A percentile compares a stretch with the other conserved stretches of the same genome.
These are phyloP conservation scores for Yamadazyma mexicana DNA, from an alignment of 1,139 yeast species.

Conservation along the genomic window DNA sequence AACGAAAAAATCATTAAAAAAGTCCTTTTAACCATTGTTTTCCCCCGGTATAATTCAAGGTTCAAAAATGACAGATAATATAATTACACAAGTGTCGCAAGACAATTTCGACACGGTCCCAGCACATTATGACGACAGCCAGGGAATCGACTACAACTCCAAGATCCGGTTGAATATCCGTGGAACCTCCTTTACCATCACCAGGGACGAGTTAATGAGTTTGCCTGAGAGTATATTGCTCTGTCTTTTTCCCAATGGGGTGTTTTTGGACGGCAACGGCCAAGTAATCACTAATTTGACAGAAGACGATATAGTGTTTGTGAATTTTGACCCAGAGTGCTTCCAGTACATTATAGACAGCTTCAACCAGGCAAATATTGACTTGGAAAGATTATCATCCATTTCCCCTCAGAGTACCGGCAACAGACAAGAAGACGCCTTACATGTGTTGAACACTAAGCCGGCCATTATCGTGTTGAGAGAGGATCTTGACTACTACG, in stretches of 20 bases:
- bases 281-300: conserved; percentile 75
- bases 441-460: conserved; percentile 64
- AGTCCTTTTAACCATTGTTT: too few relatives aligned
- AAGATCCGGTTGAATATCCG: conserved; percentile 67
- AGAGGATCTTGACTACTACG: conserved; percentile 92
- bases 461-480: conserved; percentile 92
- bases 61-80: conserved; percentile 39
- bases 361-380: conserved; percentile 51
- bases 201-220: conserved; percentile 86
- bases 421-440: conserved; percentile 25
- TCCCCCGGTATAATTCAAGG: too few relatives aligned
- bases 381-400: conserved; percentile 29
- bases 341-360: conserved; percentile 77
- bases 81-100: conserved; percentile 68
- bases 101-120: conserved; percentile 26
- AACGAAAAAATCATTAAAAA: too few relatives aligned
- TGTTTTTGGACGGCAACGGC: conserved; percentile 72
- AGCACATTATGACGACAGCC: conserved; percentile 21
- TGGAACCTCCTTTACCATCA: conserved; percentile 64
- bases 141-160: conserved; percentile 56
- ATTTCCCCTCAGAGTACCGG: conserved; percentile 25
- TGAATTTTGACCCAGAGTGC: conserved; percentile 84
- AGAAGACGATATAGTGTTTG: conserved; percentile 73
- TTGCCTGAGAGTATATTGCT: conserved; percentile 87
- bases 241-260: conserved; percentile 89